Percentiles rank a stretch among this genome's conserved stretches.
Conservation (phyloP, 1,284 basidiomycete genomes). For the Papiliotrema terrestris region DNA sequence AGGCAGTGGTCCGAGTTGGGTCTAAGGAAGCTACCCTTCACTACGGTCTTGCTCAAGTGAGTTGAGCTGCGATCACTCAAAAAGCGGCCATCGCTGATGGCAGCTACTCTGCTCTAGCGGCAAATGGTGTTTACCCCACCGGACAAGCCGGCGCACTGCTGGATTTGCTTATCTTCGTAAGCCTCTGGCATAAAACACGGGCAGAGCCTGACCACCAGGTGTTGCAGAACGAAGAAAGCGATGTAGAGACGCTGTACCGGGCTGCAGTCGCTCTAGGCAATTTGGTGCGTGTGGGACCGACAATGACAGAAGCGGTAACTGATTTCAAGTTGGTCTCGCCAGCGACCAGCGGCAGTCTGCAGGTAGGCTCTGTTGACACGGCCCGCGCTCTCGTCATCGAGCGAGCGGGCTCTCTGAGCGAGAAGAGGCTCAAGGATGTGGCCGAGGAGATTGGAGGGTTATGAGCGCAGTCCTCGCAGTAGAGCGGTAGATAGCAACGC, state of each 20-base stretch:
- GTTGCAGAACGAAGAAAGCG: conserved; percentile 63
- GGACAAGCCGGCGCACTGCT: conserved; percentile 26
- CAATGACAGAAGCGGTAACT: not conserved
- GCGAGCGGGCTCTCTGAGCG: conserved; percentile 34
- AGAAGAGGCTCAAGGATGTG: conserved; percentile 47
- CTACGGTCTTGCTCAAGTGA: conserved; percentile 47
- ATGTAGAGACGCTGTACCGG: conserved; percentile 82
- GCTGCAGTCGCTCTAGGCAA: conserved; percentile 85
- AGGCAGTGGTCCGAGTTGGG: conserved; percentile 29
- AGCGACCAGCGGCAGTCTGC: conserved; percentile 32
- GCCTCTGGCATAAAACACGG: not conserved
- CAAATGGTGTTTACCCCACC: conserved; percentile 33
- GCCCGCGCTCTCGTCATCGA: conserved; percentile 32
- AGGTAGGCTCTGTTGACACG: conserved; percentile 36
- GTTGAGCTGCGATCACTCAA: conserved; percentile 5
- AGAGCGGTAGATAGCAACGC: not conserved
- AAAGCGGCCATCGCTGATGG: conserved; percentile 1
- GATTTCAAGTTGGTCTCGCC: conserved; percentile 40
- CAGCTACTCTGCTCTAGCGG: conserved; percentile 51
- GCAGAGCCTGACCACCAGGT: conserved; percentile 51
- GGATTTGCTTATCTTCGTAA: conserved; percentile 20
- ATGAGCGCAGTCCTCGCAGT: not conserved
- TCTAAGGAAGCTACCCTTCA: conserved; percentile 29
- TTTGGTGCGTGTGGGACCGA: conserved; percentile 56
- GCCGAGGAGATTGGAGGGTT: conserved; percentile 33